Evolutionary conservation across 805 yeast species (phyloP).

Genomic region (Starmerella apicola): DNA sequence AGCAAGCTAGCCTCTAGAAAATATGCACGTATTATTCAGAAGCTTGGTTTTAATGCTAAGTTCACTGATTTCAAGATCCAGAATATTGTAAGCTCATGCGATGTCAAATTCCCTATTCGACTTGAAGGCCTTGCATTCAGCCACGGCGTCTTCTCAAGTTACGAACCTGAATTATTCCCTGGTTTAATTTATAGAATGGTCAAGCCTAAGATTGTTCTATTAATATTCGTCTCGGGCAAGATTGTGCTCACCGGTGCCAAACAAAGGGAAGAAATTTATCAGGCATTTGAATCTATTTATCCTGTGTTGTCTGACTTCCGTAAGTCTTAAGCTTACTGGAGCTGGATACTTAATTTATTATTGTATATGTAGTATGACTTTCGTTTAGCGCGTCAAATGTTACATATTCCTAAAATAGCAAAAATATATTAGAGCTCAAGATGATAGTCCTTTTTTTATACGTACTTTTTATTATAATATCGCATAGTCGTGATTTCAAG

Average conservation of each 20-base stretch:
- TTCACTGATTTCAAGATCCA: slow-evolving; percentile 97
- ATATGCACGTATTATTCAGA: slow-evolving; percentile 95
- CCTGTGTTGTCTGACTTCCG: slow-evolving; percentile 98
- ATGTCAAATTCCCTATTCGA: slow-evolving; percentile 94
- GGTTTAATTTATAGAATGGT: slow-evolving; percentile 99
- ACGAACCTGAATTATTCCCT: slow-evolving; percentile 96
- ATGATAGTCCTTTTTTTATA: too few relatives aligned
- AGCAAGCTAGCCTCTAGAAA: slow-evolving; percentile 96
- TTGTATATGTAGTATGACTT: slow-evolving; percentile 3
- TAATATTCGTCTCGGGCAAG: slow-evolving; percentile 93
- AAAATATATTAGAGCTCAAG: too few relatives aligned
- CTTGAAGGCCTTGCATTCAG: slow-evolving; percentile 94
- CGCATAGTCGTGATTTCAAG: too few relatives aligned
- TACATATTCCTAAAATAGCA: too few relatives aligned
- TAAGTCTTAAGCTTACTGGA: slow-evolving; percentile 39
- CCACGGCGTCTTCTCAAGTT: slow-evolving; percentile 97
- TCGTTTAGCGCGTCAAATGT: too few relatives aligned
- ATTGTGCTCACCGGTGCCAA: slow-evolving; percentile 98
- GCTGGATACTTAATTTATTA: slow-evolving; percentile 6
- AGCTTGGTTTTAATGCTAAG: slow-evolving; percentile 93
- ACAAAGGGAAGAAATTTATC: slow-evolving; percentile 95
- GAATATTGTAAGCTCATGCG: slow-evolving; percentile 97
- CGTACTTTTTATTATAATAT: too few relatives aligned
- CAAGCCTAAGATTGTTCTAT: slow-evolving; percentile 89
- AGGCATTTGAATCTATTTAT: slow-evolving; percentile 95